A percentile compares a stretch with the other conserved stretches of the same genome.
These are phyloP conservation scores for Fusarium sp. DNA, from an alignment of 2,329 filamentous ascomycete species.

Conservation along the genomic window DNA sequence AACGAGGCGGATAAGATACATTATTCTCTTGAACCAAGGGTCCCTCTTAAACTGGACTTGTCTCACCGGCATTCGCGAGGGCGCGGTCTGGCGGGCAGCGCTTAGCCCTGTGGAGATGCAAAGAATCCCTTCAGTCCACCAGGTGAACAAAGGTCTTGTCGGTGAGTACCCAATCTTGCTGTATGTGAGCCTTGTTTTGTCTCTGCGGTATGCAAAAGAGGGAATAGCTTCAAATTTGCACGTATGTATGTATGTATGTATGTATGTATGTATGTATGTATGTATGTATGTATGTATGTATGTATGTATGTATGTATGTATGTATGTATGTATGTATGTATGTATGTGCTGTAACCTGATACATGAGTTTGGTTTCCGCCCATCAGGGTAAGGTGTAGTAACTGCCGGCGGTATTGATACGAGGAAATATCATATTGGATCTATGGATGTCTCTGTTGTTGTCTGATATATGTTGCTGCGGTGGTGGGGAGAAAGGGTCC, in stretches of 20 bases:
- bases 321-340: slow-evolving; percentile 16
- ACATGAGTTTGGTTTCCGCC: slow-evolving; percentile 3
- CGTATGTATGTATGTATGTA: slow-evolving; percentile 26
- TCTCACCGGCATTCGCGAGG: slow-evolving; percentile 19
- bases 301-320: too few species aligned
- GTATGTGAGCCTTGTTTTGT: slow-evolving; percentile 12
- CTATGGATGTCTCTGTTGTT: neutral
- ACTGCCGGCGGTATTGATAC: slow-evolving; percentile 28
- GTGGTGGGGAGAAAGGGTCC: slow-evolving; percentile 22
- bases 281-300: too few species aligned
- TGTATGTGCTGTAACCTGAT: slow-evolving; percentile 38
- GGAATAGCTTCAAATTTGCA: neutral
- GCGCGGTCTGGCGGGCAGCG: slow-evolving; percentile 33
- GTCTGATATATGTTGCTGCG: slow-evolving; percentile 8
- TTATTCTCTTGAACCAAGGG: neutral
- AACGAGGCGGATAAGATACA: slow-evolving; percentile 4
- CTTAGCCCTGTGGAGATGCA: slow-evolving; percentile 1
- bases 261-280: too few species aligned
- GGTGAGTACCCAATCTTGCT: slow-evolving; percentile 31
- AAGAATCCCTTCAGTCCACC: neutral
- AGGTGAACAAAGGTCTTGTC: slow-evolving; percentile 8
- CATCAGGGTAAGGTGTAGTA: slow-evolving; percentile 7
- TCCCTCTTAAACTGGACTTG: neutral
- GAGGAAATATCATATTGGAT: neutral
- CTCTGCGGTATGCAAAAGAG: neutral